phyloP scores from a whole-genome alignment of 1,284 basidiomycete genomes.

The Pseudozyma flocculosa region DNA sequence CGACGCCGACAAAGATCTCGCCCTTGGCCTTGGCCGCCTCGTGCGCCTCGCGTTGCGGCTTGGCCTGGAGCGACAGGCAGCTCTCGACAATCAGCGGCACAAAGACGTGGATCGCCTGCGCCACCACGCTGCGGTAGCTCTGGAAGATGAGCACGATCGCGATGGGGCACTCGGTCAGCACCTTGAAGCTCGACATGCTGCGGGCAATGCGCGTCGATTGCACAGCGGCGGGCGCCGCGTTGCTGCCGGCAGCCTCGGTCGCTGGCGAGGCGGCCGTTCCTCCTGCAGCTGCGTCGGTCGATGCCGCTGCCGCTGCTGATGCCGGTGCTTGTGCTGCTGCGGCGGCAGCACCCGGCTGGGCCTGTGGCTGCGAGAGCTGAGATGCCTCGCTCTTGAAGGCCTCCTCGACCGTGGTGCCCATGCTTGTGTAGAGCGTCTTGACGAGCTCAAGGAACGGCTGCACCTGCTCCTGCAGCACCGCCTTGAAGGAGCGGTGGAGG shows the following conservation, averaged over 20 bases:
- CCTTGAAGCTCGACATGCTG: slow-evolving; percentile 74
- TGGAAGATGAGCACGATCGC: slow-evolving; percentile 90
- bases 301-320: slow-evolving; percentile 3
- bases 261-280: slow-evolving; percentile 1
- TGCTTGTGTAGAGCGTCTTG: slow-evolving; percentile 74
- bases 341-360: slow-evolving; percentile 4
- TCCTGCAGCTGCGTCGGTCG: too few relatives aligned
- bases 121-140: slow-evolving; percentile 69
- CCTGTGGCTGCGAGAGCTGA: slow-evolving; percentile 10
- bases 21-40: slow-evolving; percentile 75
- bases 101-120: slow-evolving; percentile 71
- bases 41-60: slow-evolving; percentile 81
- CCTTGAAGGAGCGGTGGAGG: slow-evolving; percentile 60
- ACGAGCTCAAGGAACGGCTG: slow-evolving; percentile 77
- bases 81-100: slow-evolving; percentile 63
- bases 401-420: slow-evolving; percentile 73
- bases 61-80: slow-evolving; percentile 64
- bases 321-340: slow-evolving; percentile 4
- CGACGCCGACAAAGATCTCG: slow-evolving; percentile 81
- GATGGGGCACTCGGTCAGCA: slow-evolving; percentile 90
- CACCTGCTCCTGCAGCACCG: slow-evolving; percentile 71
- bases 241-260: not conserved
- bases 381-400: slow-evolving; percentile 63
- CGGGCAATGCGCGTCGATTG: slow-evolving; percentile 2
- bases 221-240: not conserved